Evolutionary conservation across 2,329 filamentous ascomycete genomes (phyloP).

Genomic region (Epichloe hybrida): DNA sequence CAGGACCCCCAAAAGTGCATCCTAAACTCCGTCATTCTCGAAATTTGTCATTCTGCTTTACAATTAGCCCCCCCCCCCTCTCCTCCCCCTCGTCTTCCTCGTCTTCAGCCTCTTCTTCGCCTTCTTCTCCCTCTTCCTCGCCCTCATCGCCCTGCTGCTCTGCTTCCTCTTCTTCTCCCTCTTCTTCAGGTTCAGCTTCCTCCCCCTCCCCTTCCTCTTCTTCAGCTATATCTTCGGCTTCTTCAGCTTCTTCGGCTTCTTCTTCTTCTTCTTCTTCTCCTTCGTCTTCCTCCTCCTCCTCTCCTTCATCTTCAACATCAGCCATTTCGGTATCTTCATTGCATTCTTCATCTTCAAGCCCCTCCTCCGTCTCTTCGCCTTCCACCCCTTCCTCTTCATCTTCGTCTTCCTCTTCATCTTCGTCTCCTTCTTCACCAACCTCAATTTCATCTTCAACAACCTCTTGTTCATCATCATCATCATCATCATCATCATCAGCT

Average conservation of each 20-base stretch:
- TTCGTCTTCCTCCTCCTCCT: constrained; percentile 7
- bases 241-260: constrained; percentile 10
- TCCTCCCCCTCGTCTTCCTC: background rate
- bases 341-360: constrained; percentile 7
- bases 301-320: constrained; percentile 7
- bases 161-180: background rate
- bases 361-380: constrained; percentile 9
- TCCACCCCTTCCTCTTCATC: constrained; percentile 8
- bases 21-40: background rate
- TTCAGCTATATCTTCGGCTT: constrained; percentile 4
- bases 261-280: constrained; percentile 7
- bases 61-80: too few species aligned
- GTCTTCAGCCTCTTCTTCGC: constrained; percentile 5
- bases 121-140: constrained; percentile 6
- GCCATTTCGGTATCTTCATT: constrained; percentile 9
- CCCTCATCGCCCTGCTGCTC: too few species aligned
- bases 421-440: constrained; percentile 7
- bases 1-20: background rate
- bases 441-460: constrained; percentile 6
- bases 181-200: background rate
- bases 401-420: constrained; percentile 6
- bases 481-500: constrained; percentile 4
- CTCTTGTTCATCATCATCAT: constrained; percentile 6
- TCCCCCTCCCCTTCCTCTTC: constrained; percentile 7
- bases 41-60: background rate